These are phyloP conservation scores for Arabidopsis suecica DNA, from an alignment of 345 rosid species.

Conservation along the genomic window DNA sequence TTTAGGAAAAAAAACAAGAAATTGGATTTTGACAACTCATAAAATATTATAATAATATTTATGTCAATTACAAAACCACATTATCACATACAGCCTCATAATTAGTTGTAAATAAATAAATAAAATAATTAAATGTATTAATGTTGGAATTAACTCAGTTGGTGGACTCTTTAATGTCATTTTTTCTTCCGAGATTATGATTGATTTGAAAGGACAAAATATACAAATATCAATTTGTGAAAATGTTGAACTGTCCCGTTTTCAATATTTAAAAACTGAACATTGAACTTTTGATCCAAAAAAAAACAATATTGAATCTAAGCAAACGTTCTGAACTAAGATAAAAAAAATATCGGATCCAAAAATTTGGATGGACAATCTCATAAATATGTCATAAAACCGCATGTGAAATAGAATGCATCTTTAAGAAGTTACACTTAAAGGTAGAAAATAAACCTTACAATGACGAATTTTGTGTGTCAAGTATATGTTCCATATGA, in stretches of 20 bases:
- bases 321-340: not conserved
- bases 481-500: not conserved
- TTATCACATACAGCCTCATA: not conserved
- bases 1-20: too few relatives aligned
- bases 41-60: not conserved
- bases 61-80: not conserved
- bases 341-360: not conserved
- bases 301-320: not conserved
- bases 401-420: too few relatives aligned
- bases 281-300: too few relatives aligned
- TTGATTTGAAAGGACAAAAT: conserved; percentile 24
- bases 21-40: not conserved
- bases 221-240: not conserved
- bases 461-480: conserved; percentile 4
- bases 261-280: not conserved
- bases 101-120: not conserved
- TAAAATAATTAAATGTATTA: conserved; percentile 16
- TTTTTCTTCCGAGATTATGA: conserved; percentile 16
- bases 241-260: not conserved
- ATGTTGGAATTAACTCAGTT: conserved; percentile 32
- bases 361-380: too few relatives aligned
- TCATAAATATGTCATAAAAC: too few relatives aligned
- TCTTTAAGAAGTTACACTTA: too few relatives aligned
- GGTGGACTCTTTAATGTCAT: conserved; percentile 33
- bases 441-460: not conserved